Conservation (phyloP, 495 filamentous ascomycete species). For the Corynascus novoguineensis region DNA sequence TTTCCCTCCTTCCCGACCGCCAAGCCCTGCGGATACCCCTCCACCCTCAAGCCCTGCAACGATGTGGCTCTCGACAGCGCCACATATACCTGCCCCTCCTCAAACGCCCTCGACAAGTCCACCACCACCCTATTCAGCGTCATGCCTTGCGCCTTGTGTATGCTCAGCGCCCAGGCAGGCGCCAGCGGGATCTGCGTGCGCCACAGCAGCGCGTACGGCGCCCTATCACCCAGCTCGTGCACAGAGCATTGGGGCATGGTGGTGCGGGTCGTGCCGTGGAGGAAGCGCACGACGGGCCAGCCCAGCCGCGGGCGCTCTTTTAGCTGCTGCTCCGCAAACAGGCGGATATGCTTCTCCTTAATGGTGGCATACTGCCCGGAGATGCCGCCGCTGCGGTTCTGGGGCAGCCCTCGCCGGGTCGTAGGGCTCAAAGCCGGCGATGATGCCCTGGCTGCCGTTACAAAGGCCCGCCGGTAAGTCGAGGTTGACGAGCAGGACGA, state of each 20-base stretch:
- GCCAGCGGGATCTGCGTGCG: constrained; percentile 80
- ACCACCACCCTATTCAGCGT: constrained; percentile 90
- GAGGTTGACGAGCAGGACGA: constrained; percentile 93
- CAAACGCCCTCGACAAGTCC: constrained; percentile 76
- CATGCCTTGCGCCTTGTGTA: constrained; percentile 93
- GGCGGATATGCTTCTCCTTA: constrained; percentile 28
- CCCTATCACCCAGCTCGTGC: constrained; percentile 40
- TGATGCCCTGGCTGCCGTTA: constrained; percentile 83
- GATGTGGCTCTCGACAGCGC: constrained; percentile 73
- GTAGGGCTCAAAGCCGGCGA: constrained; percentile 68
- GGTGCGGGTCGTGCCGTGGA: constrained; percentile 30
- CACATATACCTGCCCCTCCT: constrained; percentile 83
- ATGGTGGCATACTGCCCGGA: constrained; percentile 41
- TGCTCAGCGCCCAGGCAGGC: constrained; percentile 87
- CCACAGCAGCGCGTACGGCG: constrained; percentile 58
- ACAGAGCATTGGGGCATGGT: constrained; percentile 48
- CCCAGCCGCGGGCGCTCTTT: constrained; percentile 17
- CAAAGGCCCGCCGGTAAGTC: constrained; percentile 65
- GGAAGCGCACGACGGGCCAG: constrained; percentile 78
- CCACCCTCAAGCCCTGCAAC: constrained; percentile 61
- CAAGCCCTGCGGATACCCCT: constrained; percentile 28
- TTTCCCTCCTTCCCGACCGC: constrained; percentile 17
- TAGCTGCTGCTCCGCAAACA: constrained; percentile 26
- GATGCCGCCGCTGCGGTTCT: constrained; percentile 17
- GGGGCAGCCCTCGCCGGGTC: constrained; percentile 47